Conservation (phyloP, 208 protist species). For the Acanthamoeba lenticulata region DNA sequence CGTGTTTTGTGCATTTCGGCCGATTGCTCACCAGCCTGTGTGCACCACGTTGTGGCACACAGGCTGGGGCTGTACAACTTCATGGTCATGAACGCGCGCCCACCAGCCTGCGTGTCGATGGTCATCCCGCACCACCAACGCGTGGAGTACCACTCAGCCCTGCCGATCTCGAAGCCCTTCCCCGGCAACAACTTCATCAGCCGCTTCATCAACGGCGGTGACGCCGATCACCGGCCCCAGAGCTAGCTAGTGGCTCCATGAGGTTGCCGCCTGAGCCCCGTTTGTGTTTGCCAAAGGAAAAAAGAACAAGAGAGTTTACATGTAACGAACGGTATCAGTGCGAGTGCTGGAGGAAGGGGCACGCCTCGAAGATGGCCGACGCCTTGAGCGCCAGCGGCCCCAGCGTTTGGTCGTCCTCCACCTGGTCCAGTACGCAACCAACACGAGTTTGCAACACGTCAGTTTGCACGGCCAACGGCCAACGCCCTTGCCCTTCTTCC, state of each 20-base stretch:
- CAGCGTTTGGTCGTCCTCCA: constrained; percentile 9
- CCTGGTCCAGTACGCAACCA: neutral
- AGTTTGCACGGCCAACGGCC: too few relatives aligned
- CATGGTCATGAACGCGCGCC: neutral
- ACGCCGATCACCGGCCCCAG: too few relatives aligned
- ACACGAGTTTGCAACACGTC: neutral
- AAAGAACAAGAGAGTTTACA: too few relatives aligned
- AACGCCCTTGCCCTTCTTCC: too few relatives aligned
- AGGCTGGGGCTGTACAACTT: constrained; percentile 4
- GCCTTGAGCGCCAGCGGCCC: neutral
- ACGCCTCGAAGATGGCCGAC: neutral
- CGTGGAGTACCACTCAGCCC: neutral
- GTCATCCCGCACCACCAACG: neutral
- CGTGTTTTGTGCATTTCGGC: too few relatives aligned
- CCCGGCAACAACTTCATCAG: neutral
- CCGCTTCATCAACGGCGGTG: neutral
- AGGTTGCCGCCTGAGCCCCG: too few relatives aligned
- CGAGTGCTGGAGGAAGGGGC: neutral
- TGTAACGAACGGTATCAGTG: too few relatives aligned
- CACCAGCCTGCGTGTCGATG: neutral
- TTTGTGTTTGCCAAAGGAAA: too few relatives aligned
- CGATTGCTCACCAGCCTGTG: too few relatives aligned
- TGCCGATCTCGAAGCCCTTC: neutral
- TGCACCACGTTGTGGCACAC: too few relatives aligned
- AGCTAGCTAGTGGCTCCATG: too few relatives aligned